Conservation (phyloP, 495 filamentous ascomycete species). For the Geoglossum glabrum region DNA sequence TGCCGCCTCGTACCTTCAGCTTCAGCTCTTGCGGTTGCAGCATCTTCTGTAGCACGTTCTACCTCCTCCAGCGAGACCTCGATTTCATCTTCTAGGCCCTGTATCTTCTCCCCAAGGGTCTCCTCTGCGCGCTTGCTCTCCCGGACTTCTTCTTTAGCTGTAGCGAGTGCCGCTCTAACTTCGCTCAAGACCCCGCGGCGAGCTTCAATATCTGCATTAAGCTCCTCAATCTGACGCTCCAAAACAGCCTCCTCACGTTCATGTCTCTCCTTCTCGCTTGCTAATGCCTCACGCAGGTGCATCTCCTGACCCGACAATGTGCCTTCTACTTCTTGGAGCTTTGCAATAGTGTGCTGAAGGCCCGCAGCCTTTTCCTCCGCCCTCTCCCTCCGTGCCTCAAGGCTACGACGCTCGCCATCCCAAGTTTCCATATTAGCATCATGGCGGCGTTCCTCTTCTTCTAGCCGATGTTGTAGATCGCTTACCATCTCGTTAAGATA, state of each 20-base stretch:
- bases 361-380: slow-evolving; percentile 47
- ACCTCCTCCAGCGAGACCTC: slow-evolving; percentile 62
- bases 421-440: slow-evolving; percentile 51
- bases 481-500: slow-evolving; percentile 46
- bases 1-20: slow-evolving; percentile 4
- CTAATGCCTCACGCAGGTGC: slow-evolving; percentile 41
- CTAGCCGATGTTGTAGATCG: slow-evolving; percentile 46
- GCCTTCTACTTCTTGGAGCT: slow-evolving; percentile 46
- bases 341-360: slow-evolving; percentile 53
- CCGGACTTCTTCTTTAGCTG: slow-evolving; percentile 45
- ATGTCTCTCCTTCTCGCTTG: slow-evolving; percentile 37
- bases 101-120: slow-evolving; percentile 41
- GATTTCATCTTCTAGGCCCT: slow-evolving; percentile 63
- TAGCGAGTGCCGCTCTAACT: slow-evolving; percentile 35
- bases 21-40: slow-evolving; percentile 13
- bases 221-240: slow-evolving; percentile 33
- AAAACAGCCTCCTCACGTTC: slow-evolving; percentile 33
- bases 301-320: slow-evolving; percentile 41
- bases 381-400: slow-evolving; percentile 44
- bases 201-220: slow-evolving; percentile 33
- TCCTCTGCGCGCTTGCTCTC: slow-evolving; percentile 43
- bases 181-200: slow-evolving; percentile 33
- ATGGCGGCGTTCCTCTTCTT: slow-evolving; percentile 51
- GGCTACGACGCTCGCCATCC: slow-evolving; percentile 40
- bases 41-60: slow-evolving; percentile 37